Conservation (phyloP, 768 basidiomycete species). For the Tremella fuciformis region DNA sequence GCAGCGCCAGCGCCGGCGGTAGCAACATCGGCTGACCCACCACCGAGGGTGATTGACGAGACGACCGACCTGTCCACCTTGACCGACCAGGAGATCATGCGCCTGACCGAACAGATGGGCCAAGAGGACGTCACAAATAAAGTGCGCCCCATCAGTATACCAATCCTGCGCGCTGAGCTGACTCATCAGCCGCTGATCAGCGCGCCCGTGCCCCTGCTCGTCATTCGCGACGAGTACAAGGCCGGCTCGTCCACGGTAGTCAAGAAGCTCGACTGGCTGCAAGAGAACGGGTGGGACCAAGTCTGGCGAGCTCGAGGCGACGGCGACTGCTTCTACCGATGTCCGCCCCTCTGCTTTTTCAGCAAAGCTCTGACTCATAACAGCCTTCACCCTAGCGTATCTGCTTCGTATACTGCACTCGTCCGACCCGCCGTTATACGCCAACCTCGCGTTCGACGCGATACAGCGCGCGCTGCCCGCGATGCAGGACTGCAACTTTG, state of each 20-base stretch:
- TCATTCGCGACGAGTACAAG: constrained; percentile 48
- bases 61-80: constrained; percentile 47
- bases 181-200: constrained; percentile 48
- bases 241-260: constrained; percentile 56
- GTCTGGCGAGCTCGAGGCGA: constrained; percentile 74
- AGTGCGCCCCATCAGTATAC: constrained; percentile 15
- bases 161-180: neutral
- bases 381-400: constrained; percentile 79
- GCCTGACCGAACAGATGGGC: constrained; percentile 41
- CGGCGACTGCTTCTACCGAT: constrained; percentile 83
- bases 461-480: constrained; percentile 58
- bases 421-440: constrained; percentile 56
- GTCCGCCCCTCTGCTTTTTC: constrained; percentile 54
- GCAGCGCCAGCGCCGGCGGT: neutral
- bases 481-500: constrained; percentile 63
- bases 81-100: constrained; percentile 52
- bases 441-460: constrained; percentile 58
- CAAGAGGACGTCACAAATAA: constrained; percentile 33
- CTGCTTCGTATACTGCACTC: constrained; percentile 65
- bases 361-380: too few relatives aligned
- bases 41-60: constrained; percentile 44
- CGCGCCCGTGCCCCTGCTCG: constrained; percentile 43
- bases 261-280: constrained; percentile 71
- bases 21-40: neutral
- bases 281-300: constrained; percentile 61